Base-by-base conservation (phyloP, 1,139 yeast species). In the Pichia sp. region DNA sequence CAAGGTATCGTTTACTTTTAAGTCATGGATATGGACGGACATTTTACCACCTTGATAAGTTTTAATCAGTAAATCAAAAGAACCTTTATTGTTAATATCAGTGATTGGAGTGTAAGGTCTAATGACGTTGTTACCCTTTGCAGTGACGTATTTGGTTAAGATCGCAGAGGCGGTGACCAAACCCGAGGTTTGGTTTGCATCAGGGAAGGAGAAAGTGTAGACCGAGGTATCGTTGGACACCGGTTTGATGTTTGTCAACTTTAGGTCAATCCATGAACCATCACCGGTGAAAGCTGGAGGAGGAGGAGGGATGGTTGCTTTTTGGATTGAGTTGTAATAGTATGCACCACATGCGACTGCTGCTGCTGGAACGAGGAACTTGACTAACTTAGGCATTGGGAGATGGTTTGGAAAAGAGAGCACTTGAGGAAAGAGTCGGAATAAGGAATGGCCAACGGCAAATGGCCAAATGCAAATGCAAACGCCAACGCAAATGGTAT, bases 21-120 rank as follows among this genome's bases (percentile, higher is more conserved):
- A 78, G 51, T 70, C 71, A 65, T 76, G 79, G 52, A 89, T 70
- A 69, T 88, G 95, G 61, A 74, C 72, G 46, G 95, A 80, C 81
- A 90, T 83, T 70, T 86, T 85, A 60, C 97, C 97, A 47, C 71
- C 74, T 45, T 82, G 85, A 71, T 94, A 94, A 56, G 75, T 79
- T 77, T 94, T 94, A 67, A 94, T 74, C 54, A 90, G 78, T 59
- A 94, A 78, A 54, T 87, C 89, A 62, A 94, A 73, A 50, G 76
- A 67, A 47, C 98, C 98, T 66, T 76, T 75, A 53, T 76, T 74
- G 48, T 79, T 80, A 47, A 77, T 72, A 61, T 85, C 88, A 34
- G 87, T 77, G 48, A 83, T 76, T 50, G 99, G 98, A 36, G 99
- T 94, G 75, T 94, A 94, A 42, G 99, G 98, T 73, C 99, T 85